A percentile compares a stretch with the other conserved stretches of the same genome.
These are phyloP conservation scores for Apiospora marii DNA, from an alignment of 2,329 filamentous ascomycete species.

Conservation along the genomic window DNA sequence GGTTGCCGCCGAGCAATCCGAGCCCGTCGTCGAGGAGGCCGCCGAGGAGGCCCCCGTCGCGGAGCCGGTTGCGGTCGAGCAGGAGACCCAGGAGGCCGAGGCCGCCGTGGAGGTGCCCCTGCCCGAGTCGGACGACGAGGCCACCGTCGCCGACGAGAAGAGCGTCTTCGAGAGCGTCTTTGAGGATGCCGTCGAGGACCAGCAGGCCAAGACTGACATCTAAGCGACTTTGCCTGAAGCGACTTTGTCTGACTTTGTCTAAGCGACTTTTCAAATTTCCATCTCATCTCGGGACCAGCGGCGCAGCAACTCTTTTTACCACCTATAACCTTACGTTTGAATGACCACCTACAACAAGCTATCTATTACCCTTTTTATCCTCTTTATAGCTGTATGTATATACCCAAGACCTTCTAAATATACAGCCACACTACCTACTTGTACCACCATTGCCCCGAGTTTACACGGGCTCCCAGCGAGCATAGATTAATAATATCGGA, in stretches of 20 bases:
- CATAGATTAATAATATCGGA: conserved; percentile 13
- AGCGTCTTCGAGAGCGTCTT: background rate
- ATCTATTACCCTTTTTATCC: background rate
- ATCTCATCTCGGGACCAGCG: background rate
- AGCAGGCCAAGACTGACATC: conserved; percentile 5
- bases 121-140: background rate
- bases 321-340: conserved; percentile 15
- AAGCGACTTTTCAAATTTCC: background rate
- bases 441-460: conserved; percentile 6
- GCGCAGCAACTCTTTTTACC: background rate
- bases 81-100: background rate
- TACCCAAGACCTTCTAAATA: conserved; percentile 10
- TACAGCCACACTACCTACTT: conserved; percentile 10
- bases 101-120: background rate
- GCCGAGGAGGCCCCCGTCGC: background rate
- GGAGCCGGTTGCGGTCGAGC: background rate
- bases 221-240: background rate
- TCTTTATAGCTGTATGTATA: conserved; percentile 12
- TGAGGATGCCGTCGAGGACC: background rate
- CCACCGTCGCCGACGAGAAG: background rate
- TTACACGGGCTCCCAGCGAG: background rate
- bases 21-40: background rate
- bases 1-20: background rate
- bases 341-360: background rate
- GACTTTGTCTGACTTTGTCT: background rate